Percentiles rank a stretch among this genome's conserved stretches.
These are phyloP conservation scores for Waitea zeae DNA, from an alignment of 1,284 basidiomycete species.

Conservation along the genomic window DNA sequence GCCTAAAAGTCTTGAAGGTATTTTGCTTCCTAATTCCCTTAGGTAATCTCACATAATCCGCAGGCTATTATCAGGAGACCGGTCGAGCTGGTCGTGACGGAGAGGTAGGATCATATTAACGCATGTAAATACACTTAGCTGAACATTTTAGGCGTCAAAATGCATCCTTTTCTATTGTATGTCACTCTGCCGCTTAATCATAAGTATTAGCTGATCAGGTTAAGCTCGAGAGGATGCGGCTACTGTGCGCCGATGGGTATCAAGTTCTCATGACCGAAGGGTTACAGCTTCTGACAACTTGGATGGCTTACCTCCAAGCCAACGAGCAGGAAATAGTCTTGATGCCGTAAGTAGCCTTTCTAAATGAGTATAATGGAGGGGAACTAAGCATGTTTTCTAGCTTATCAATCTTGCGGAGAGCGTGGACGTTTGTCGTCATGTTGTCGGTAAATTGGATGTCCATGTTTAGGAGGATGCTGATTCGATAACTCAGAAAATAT, in stretches of 20 bases:
- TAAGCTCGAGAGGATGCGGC: constrained; percentile 64
- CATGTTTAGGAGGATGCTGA: background rate
- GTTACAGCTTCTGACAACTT: constrained; percentile 21
- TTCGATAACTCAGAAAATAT: constrained; percentile 38
- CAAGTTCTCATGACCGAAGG: constrained; percentile 22
- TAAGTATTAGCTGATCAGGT: background rate
- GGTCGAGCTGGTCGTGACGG: constrained; percentile 81
- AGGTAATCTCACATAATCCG: too few species aligned
- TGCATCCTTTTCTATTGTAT: constrained; percentile 72
- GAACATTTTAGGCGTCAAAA: constrained; percentile 42
- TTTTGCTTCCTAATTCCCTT: constrained; percentile 1
- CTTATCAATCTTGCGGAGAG: constrained; percentile 55
- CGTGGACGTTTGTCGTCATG: constrained; percentile 48
- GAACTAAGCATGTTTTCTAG: constrained; percentile 17
- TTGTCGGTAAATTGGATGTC: constrained; percentile 25
- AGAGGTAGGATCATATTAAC: constrained; percentile 24
- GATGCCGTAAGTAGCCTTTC: constrained; percentile 26
- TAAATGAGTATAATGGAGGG: background rate
- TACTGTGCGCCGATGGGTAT: constrained; percentile 25
- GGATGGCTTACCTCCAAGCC: constrained; percentile 47
- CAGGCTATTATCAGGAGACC: constrained; percentile 83
- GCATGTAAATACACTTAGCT: constrained; percentile 1
- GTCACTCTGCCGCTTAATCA: constrained; percentile 8
- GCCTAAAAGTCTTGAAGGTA: constrained; percentile 74
- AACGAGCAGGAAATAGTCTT: constrained; percentile 48